A percentile compares a stretch with the other conserved stretches of the same genome.
phyloP scores from a whole-genome alignment of 768 basidiomycete genomes.

The Phlebiopsis flavidoalba region DNA sequence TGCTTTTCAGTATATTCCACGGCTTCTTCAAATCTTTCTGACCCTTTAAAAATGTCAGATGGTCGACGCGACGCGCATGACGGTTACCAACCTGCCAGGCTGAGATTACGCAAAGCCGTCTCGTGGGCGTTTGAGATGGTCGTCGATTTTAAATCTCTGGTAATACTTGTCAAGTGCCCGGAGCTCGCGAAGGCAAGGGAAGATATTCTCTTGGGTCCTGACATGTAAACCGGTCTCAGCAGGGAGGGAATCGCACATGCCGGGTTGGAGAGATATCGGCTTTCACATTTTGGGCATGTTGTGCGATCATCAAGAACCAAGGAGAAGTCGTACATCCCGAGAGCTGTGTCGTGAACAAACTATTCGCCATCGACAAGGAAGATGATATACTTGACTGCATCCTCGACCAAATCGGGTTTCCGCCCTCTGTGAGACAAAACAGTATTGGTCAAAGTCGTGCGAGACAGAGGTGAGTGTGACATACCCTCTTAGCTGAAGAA shows the following conservation, averaged over 20 bases:
- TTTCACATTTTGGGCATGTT: slow-evolving; percentile 96
- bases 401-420: slow-evolving; percentile 81
- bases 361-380: slow-evolving; percentile 93
- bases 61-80: neutral
- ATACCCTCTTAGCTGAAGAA: slow-evolving; percentile 78
- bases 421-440: slow-evolving; percentile 32
- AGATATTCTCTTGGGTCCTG: slow-evolving; percentile 98
- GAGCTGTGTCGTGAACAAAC: slow-evolving; percentile 87
- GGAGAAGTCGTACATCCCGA: slow-evolving; percentile 99
- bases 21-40: slow-evolving; percentile 73
- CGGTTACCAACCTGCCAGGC: slow-evolving; percentile 53
- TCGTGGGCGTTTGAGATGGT: slow-evolving; percentile 76
- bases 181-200: slow-evolving; percentile 90
- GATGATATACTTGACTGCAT: slow-evolving; percentile 97
- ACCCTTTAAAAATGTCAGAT: slow-evolving; percentile 35
- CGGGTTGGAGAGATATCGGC: too few relatives aligned
- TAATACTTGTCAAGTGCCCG: slow-evolving; percentile 74
- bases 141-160: slow-evolving; percentile 89
- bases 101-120: slow-evolving; percentile 71
- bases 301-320: slow-evolving; percentile 93
- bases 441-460: neutral
- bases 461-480: slow-evolving; percentile 4
- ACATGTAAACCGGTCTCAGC: too few relatives aligned
- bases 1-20: slow-evolving; percentile 74
- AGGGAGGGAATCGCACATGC: too few relatives aligned